These are phyloP conservation scores for Prunus persica DNA, from an alignment of 306 rosid species.

Conservation along the genomic window Prunus_persica_NCBIv2 NC_034011.1:23738001-23738500, in stretches of 20 bases:
- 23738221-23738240: conserved; percentile 10
- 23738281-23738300: conserved; percentile 49
- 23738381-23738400: conserved; percentile 60
- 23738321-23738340: conserved; percentile 47
- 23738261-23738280: conserved; percentile 24
- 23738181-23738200: conserved; percentile 28
- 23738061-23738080: not conserved
- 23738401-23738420: conserved; percentile 72
- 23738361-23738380: conserved; percentile 41
- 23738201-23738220: conserved; percentile 27
- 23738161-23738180: conserved; percentile 28
- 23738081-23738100: not conserved
- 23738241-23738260: conserved; percentile 11
- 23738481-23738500: conserved; percentile 63
- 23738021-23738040: not conserved
- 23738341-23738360: conserved; percentile 49
- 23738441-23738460: conserved; percentile 64
- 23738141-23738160: conserved; percentile 37
- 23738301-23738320: conserved; percentile 54
- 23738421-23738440: conserved; percentile 66
- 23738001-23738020: not conserved
- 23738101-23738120: conserved; percentile 24
- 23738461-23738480: conserved; percentile 61
- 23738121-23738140: conserved; percentile 40
- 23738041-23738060: not conserved